phyloP scores from a whole-genome alignment of 2,329 filamentous ascomycete genomes.

The Xylaria sp. region DNA sequence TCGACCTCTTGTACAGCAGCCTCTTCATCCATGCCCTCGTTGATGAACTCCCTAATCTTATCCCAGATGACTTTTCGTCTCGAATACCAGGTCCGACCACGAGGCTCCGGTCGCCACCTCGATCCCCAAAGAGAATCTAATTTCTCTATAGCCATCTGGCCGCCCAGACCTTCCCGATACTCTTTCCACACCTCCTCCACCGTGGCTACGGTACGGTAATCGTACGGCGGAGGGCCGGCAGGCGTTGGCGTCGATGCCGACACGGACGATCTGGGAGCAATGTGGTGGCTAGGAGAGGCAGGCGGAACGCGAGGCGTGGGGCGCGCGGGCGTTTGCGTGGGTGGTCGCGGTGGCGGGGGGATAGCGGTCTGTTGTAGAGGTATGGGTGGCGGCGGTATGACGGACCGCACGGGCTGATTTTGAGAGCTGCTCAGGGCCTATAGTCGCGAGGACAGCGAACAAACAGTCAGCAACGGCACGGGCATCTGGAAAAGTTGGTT shows the following conservation, averaged over 20 bases:
- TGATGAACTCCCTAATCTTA: constrained; percentile 53
- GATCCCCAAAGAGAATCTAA: constrained; percentile 52
- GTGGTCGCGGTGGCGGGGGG: constrained; percentile 43
- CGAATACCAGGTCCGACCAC: constrained; percentile 54
- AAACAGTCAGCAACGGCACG: constrained; percentile 35
- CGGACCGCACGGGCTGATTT: constrained; percentile 42
- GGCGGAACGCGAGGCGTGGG: constrained; percentile 44
- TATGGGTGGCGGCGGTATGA: constrained; percentile 43
- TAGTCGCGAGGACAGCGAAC: constrained; percentile 6
- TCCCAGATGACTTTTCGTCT: constrained; percentile 55
- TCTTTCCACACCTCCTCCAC: constrained; percentile 54
- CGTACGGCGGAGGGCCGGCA: constrained; percentile 50
- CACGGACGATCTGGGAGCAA: constrained; percentile 44
- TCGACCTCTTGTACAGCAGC: constrained; percentile 52
- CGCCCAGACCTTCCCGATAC: constrained; percentile 52
- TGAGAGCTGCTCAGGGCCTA: constrained; percentile 43
- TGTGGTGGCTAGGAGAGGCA: constrained; percentile 46
- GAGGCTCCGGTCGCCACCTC: constrained; percentile 53
- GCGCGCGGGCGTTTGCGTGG: constrained; percentile 47
- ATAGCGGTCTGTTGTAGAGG: constrained; percentile 43
- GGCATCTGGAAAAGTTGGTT: not conserved
- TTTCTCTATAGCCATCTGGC: constrained; percentile 52
- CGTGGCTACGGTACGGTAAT: constrained; percentile 51
- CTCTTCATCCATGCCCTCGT: constrained; percentile 52
- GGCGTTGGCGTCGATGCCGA: constrained; percentile 44